Percentiles rank a stretch among this genome's conserved stretches.
phyloP scores from a whole-genome alignment of 148 eudicot genomes.

The Camellia lanceoleosa region DNA sequence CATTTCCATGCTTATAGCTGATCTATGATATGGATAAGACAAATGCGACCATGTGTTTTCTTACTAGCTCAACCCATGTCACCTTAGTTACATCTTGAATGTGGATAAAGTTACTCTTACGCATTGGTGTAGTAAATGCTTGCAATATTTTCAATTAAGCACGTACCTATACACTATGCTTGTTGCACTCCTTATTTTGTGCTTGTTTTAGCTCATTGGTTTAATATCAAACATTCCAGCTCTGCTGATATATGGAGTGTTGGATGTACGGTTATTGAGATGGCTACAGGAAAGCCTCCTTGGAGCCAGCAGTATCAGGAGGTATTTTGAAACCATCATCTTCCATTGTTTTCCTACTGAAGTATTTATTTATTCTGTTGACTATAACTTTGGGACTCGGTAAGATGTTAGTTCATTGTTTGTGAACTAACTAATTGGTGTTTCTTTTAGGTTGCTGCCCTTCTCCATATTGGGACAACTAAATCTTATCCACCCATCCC shows the following conservation, averaged over 20 bases:
- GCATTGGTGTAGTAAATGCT: too few relatives aligned
- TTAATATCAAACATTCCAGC: constrained; percentile 35
- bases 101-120: not conserved
- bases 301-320: constrained; percentile 97
- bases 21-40: not conserved
- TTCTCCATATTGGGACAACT: constrained; percentile 78
- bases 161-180: not conserved
- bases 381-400: not conserved
- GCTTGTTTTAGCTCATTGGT: constrained; percentile 3
- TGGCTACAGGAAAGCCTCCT: constrained; percentile 99
- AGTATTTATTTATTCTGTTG: not conserved
- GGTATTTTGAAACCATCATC: constrained; percentile 34
- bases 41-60: not conserved
- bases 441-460: constrained; percentile 61
- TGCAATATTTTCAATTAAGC: too few relatives aligned
- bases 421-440: constrained; percentile 10
- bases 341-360: not conserved
- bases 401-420: not conserved
- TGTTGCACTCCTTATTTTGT: not conserved
- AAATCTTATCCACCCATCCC: constrained; percentile 90
- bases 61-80: not conserved
- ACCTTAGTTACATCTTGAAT: not conserved
- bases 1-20: constrained; percentile 6
- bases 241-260: constrained; percentile 99
- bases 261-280: constrained; percentile 96